Evolutionary conservation across 805 yeast genomes (phyloP), one percentile per base, ranked within the genome.

Genomic region (Tetrapisispora nanseiensis): DNA sequence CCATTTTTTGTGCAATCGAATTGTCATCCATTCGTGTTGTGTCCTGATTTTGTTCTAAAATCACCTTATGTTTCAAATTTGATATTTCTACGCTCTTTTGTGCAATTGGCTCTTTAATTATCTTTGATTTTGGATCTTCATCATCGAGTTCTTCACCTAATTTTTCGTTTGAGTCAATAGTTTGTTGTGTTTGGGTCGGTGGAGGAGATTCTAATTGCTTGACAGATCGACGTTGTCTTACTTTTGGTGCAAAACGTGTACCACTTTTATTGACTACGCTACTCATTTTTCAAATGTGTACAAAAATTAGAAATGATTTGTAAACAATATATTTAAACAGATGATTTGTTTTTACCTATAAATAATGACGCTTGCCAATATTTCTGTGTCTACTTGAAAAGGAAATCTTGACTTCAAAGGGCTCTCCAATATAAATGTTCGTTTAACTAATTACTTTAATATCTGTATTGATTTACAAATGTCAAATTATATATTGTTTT

Each of bases 171-270:
- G 23, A 6, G 5, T 21, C 37, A 11, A 8, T 6, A 9, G 12
- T 11, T 9, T n/a, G 20, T 10, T 7, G 8, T 24, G 24, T 35
- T 18, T 30, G 41, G 4, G 35, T 31, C 5, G 31, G 5, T 22
- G 22, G 30, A 24, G 59, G 53, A 26, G 61, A 51, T 7, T 51
- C 52, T 18, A 49, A 47, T 1, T 65, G 57, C 2, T 55, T 44
- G 1, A 55, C 55, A 20, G 66, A 56, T 40, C 74, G 63, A 50
- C 72, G 68, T 44, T 67, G 68, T 38, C 61, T 69, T 10, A 66
- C 51, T 46, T 78, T 80, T 2, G 87, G 87, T n/a, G 72, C 68
- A 60, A 82, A 82, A 43, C 82, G 75, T 11, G 82, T 72, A 21
- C 78, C 74, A 39, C 77, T 69, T 52, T 75, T 75, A 47, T 75